These are phyloP conservation scores for Sclerotinia sclerotiorum DNA, from an alignment of 2,329 filamentous ascomycete species.

Conservation along the genomic window DNA sequence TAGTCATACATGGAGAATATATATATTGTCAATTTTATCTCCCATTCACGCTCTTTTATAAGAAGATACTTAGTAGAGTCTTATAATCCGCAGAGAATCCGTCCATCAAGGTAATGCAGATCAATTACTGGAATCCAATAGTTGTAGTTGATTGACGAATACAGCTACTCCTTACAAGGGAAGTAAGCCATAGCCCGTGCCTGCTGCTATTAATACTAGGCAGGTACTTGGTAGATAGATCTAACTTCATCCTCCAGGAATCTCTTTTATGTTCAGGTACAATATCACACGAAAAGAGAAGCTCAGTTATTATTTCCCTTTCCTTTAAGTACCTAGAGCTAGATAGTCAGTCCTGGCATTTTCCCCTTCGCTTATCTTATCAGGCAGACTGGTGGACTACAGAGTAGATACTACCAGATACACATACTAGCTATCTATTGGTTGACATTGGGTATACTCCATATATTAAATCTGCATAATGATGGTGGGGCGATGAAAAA, in stretches of 20 bases:
- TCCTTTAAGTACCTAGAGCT: too few relatives aligned
- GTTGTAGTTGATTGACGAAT: background rate
- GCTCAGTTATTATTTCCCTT: too few relatives aligned
- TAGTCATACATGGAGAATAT: too few relatives aligned
- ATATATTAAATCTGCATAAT: background rate
- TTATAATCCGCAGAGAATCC: background rate
- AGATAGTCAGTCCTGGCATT: background rate
- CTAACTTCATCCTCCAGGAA: background rate
- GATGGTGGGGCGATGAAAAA: constrained; percentile 7
- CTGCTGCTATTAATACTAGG: too few relatives aligned
- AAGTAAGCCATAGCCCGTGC: background rate
- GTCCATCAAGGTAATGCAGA: background rate
- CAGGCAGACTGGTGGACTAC: background rate
- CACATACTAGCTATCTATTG: background rate
- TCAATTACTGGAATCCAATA: too few relatives aligned
- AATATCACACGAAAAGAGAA: too few relatives aligned
- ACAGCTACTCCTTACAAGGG: background rate
- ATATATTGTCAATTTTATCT: too few relatives aligned
- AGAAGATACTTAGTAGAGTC: too few relatives aligned
- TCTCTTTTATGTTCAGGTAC: too few relatives aligned
- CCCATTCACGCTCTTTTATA: too few relatives aligned
- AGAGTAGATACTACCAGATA: too few relatives aligned
- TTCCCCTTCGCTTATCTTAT: constrained; percentile 17
- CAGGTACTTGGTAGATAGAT: background rate
- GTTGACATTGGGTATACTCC: background rate